A percentile compares a stretch with the other conserved stretches of the same genome.
phyloP scores from a whole-genome alignment of 352 stramenopile species.

The Pythium folliculosum region DNA sequence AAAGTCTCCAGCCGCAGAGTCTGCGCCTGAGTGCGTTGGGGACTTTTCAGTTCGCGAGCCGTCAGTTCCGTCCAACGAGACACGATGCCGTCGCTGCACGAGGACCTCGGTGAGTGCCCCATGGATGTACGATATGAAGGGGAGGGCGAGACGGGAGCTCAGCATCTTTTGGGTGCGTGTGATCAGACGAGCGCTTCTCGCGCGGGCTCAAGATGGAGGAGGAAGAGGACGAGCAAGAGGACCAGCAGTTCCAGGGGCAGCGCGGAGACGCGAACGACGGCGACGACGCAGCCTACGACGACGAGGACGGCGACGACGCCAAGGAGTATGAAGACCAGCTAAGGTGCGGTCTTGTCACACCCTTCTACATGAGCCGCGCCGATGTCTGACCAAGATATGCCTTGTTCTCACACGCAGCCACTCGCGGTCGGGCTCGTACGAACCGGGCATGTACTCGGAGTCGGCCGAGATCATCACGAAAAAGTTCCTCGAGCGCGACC shows the following conservation, averaged over 20 bases:
- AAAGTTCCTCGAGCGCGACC: slow-evolving; percentile 73
- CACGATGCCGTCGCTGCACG: slow-evolving; percentile 39
- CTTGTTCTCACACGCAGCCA: slow-evolving; percentile 12
- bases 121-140: background rate
- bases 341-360: background rate
- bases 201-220: slow-evolving; percentile 39
- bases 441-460: slow-evolving; percentile 45
- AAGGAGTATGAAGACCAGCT: slow-evolving; percentile 8
- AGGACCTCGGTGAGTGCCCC: slow-evolving; percentile 39
- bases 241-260: slow-evolving; percentile 23
- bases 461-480: slow-evolving; percentile 81
- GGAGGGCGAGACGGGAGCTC: too few relatives aligned
- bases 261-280: too few relatives aligned
- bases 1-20: too few relatives aligned
- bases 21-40: too few relatives aligned
- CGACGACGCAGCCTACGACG: slow-evolving; percentile 13
- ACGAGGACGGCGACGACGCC: slow-evolving; percentile 7
- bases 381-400: too few relatives aligned
- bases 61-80: too few relatives aligned
- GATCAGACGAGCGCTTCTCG: slow-evolving; percentile 44
- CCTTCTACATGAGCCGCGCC: too few relatives aligned
- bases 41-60: too few relatives aligned
- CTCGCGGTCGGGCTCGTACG: slow-evolving; percentile 33
- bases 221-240: slow-evolving; percentile 25
- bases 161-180: background rate